Conservation (phyloP, 352 stramenopile species). For the Globisporangium nunn region DNA sequence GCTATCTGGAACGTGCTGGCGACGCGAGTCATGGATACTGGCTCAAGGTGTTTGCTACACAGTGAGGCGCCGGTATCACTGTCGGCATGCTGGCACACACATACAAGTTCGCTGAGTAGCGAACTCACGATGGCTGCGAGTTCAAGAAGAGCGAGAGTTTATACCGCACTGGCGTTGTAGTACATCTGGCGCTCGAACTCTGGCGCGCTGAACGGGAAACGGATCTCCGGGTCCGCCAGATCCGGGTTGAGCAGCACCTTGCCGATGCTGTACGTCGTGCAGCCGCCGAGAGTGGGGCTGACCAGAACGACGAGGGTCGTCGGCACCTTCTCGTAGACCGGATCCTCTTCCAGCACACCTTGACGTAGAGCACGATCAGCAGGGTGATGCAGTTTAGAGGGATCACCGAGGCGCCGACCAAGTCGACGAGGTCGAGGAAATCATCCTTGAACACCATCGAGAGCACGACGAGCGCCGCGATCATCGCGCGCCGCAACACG, state of each 20-base stretch:
- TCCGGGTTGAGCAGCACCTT: slow-evolving; percentile 9
- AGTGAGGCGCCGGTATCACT: too few species aligned
- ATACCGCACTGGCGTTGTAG: slow-evolving; percentile 9
- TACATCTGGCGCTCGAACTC: background rate
- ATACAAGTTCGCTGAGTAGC: too few species aligned
- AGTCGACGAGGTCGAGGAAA: slow-evolving; percentile 16
- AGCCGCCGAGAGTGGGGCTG: slow-evolving; percentile 5
- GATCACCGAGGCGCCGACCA: slow-evolving; percentile 16
- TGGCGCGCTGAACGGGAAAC: slow-evolving; percentile 1
- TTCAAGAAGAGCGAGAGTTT: background rate
- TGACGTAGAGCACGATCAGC: slow-evolving; percentile 17
- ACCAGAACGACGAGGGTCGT: slow-evolving; percentile 12
- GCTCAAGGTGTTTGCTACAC: too few species aligned
- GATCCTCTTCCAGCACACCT: background rate
- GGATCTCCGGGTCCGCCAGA: background rate
- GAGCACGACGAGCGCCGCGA: slow-evolving; percentile 5
- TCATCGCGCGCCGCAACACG: background rate
- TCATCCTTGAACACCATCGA: slow-evolving; percentile 13
- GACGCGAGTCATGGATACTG: too few species aligned
- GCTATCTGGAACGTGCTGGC: too few species aligned
- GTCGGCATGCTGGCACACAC: too few species aligned
- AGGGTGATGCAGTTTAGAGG: slow-evolving; percentile 16
- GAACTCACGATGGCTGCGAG: background rate
- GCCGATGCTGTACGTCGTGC: slow-evolving; percentile 11
- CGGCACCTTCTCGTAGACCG: slow-evolving; percentile 12